These are phyloP conservation scores for Aphanoascus verrucosus DNA, from an alignment of 2,329 filamentous ascomycete species.

Conservation along the genomic window DNA sequence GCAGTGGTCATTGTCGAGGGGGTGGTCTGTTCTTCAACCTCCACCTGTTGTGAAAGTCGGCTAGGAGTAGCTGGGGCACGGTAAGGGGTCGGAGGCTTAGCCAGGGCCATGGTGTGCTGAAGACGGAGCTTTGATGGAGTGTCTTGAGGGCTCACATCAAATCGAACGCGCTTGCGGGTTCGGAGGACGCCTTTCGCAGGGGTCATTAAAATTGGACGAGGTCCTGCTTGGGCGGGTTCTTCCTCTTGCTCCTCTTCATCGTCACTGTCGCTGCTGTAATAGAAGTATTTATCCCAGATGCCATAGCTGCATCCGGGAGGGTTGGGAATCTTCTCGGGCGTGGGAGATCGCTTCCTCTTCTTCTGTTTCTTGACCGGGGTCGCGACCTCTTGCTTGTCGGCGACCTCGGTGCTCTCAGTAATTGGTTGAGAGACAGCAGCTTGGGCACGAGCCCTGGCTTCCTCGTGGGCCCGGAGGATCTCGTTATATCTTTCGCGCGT, in stretches of 20 bases:
- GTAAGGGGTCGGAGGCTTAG: slow-evolving; percentile 1
- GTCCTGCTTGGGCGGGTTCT: slow-evolving; percentile 5
- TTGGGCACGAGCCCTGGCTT: neutral
- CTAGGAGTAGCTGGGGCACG: slow-evolving; percentile 5
- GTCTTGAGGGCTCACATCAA: slow-evolving; percentile 27
- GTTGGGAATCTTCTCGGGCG: slow-evolving; percentile 35
- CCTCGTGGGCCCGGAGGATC: too few species aligned
- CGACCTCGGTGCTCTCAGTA: slow-evolving; percentile 7
- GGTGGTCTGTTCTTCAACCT: neutral
- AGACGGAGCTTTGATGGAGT: slow-evolving; percentile 25
- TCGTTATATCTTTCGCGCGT: too few species aligned
- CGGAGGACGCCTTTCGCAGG: slow-evolving; percentile 14
- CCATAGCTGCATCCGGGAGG: slow-evolving; percentile 34
- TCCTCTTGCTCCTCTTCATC: neutral
- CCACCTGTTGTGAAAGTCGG: neutral
- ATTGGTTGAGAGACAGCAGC: neutral
- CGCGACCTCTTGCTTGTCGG: neutral
- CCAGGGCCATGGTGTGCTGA: neutral
- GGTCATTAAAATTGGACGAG: slow-evolving; percentile 1
- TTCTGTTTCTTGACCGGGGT: neutral
- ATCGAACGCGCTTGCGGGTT: slow-evolving; percentile 26
- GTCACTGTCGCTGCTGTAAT: slow-evolving; percentile 26
- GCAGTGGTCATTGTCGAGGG: neutral
- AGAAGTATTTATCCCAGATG: slow-evolving; percentile 33
- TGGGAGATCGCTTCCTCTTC: slow-evolving; percentile 31